Conservation (phyloP, 176 grass and related monocot species). For the Secale cereale region DNA sequence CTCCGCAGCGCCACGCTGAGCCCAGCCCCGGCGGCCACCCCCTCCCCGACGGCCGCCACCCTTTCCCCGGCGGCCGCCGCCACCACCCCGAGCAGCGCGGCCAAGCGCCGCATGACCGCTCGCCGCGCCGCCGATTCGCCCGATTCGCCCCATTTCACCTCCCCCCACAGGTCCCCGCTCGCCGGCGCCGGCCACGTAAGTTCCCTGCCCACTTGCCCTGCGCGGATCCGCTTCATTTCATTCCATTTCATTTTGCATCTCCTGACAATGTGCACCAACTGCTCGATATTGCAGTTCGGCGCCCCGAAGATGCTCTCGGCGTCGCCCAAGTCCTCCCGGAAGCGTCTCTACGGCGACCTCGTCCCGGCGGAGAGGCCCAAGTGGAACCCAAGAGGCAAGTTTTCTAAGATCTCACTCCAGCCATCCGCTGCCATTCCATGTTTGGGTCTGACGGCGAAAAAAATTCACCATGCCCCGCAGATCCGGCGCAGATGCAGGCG, state of each 20-base stretch:
- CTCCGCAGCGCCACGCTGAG: conserved; percentile 55
- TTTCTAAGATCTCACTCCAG: neutral
- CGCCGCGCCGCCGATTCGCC: conserved; percentile 12
- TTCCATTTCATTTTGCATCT: neutral
- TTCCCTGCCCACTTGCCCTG: neutral
- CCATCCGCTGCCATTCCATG: neutral
- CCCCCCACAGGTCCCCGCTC: conserved; percentile 24
- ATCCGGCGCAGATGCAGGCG: conserved; percentile 67
- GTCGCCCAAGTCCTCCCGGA: conserved; percentile 80
- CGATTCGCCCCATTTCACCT: neutral
- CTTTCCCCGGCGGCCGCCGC: conserved; percentile 16
- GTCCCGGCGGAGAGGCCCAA: conserved; percentile 33
- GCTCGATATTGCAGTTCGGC: conserved; percentile 31
- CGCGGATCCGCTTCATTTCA: neutral
- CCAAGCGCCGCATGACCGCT: neutral
- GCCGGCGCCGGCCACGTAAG: conserved; percentile 30
- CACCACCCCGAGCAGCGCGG: conserved; percentile 33
- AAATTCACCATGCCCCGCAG: conserved; percentile 28
- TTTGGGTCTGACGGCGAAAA: conserved; percentile 2
- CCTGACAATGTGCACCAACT: conserved; percentile 17
- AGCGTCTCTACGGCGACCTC: conserved; percentile 60
- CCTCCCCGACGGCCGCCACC: conserved; percentile 3
- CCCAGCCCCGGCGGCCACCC: neutral
- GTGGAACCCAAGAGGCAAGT: conserved; percentile 70
- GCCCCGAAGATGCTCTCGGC: conserved; percentile 42